These are phyloP conservation scores for Pulveroboletus sp. DNA, from an alignment of 768 basidiomycete species.

Conservation along the genomic window DNA sequence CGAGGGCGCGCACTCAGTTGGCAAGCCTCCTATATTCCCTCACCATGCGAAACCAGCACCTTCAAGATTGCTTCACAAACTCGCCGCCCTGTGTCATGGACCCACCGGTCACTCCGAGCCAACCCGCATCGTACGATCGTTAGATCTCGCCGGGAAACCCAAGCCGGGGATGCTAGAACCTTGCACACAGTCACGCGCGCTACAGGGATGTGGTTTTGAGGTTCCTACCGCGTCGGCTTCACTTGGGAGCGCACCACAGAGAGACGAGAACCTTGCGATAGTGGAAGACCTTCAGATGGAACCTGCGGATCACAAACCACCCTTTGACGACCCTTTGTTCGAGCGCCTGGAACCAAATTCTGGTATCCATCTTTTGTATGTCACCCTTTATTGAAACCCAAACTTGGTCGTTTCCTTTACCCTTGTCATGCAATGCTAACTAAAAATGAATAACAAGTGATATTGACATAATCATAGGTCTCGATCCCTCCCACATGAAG, in stretches of 20 bases:
- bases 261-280: conserved; percentile 64
- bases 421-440: background rate
- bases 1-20: conserved; percentile 8
- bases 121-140: conserved; percentile 28
- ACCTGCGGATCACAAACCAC: conserved; percentile 68
- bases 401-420: background rate
- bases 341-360: conserved; percentile 86
- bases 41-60: conserved; percentile 37
- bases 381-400: conserved; percentile 13
- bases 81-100: conserved; percentile 35
- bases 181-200: background rate
- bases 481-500: conserved; percentile 67
- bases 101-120: conserved; percentile 15
- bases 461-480: conserved; percentile 45
- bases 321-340: conserved; percentile 72
- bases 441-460: conserved; percentile 1
- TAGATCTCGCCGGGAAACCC: conserved; percentile 20
- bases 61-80: conserved; percentile 50
- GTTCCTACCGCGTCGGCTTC: conserved; percentile 3
- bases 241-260: conserved; percentile 9
- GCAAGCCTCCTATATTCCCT: background rate
- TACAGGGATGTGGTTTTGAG: conserved; percentile 8
- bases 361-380: conserved; percentile 77
- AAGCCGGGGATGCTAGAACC: conserved; percentile 11
- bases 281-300: conserved; percentile 76